Base-by-base conservation (phyloP, 2,329 filamentous ascomycete genomes). In the Chrysoporthe austroafricana region DNA sequence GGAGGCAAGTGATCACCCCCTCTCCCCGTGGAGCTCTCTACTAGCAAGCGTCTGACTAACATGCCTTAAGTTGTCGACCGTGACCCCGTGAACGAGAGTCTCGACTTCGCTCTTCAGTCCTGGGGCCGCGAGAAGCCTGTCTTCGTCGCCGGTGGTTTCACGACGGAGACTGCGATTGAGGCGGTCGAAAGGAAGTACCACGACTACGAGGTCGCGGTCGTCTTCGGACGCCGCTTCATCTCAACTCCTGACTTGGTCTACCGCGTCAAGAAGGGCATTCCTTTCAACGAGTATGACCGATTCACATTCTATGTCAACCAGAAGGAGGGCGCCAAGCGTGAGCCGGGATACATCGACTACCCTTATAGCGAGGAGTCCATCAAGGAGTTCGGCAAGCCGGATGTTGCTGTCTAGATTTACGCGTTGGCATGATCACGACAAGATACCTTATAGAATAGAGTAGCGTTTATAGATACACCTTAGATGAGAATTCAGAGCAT, bases 1-100 rank as follows among this genome's bases (percentile, higher is more conserved):
- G 80, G 81, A 14, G 78, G 75, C 66, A 74, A 75, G 3, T 79
- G 81, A 61, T 71, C 78, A 14, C 80, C 82, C 39, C 1, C 78
- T 66, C 0, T 58, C 1, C 78, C 68, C 0, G 63, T 67, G 18
- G 71, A 70, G 1, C 56, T 63, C 18, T 52, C 57, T 21, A 68
- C 62, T 39, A 64, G n/a, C 32, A 21, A 16, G 7, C 16, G 32
- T 26, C 1, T 57, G 8, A n/a, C 50, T 64, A 48, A 64, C 52
- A 16, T 16, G 1, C 4, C 3, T 4, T 2, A 8, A 21, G 59
- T 69, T 34, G 32, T 69, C 13, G 68, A 69, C 34, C 42, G 57
- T n/a, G 62, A 68, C 32, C 66, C 66, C 34, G 56, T 18, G 32
- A 60, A 65, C 46, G 68, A 69, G 68, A 50, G 34, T 0, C 66